Conservation (phyloP, 805 yeast genomes). For the Torulaspora delbrueckii region DNA sequence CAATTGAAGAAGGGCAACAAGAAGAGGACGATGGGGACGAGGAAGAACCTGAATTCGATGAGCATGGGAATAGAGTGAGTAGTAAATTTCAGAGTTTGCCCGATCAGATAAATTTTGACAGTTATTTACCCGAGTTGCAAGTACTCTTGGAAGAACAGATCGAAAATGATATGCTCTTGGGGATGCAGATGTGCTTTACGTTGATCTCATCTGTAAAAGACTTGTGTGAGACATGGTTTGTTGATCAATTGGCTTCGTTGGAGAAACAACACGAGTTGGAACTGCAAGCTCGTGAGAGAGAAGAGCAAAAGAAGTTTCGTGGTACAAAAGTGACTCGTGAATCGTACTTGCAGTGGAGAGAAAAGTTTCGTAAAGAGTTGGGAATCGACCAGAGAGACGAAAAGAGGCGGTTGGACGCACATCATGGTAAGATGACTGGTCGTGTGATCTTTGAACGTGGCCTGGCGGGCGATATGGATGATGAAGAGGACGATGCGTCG, state of each 20-base stretch:
- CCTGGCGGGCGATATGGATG: slow-evolving; percentile 66
- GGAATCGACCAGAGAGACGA: slow-evolving; percentile 57
- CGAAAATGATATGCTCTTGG: slow-evolving; percentile 62
- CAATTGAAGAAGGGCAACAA: slow-evolving; percentile 34
- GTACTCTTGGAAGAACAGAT: slow-evolving; percentile 37
- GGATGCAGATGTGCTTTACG: slow-evolving; percentile 89
- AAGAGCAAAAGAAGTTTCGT: slow-evolving; percentile 82
- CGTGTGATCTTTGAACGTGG: slow-evolving; percentile 87
- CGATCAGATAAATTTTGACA: slow-evolving; percentile 53
- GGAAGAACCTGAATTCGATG: slow-evolving; percentile 39
- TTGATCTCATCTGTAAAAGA: slow-evolving; percentile 75
- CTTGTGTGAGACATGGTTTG: slow-evolving; percentile 65
- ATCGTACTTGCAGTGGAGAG: slow-evolving; percentile 69
- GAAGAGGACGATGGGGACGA: slow-evolving; percentile 38
- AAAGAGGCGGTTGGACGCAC: slow-evolving; percentile 51
- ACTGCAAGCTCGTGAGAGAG: slow-evolving; percentile 60
- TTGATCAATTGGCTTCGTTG: slow-evolving; percentile 46
- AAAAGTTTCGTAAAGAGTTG: slow-evolving; percentile 63
- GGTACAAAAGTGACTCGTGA: slow-evolving; percentile 88
- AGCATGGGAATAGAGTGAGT: slow-evolving; percentile 45
- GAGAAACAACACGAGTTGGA: slow-evolving; percentile 58
- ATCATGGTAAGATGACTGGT: slow-evolving; percentile 78
- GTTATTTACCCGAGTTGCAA: slow-evolving; percentile 39
- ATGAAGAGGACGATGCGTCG: slow-evolving; percentile 33
- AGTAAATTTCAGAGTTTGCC: slow-evolving; percentile 47